Conservation (phyloP, 352 stramenopile species). For the Pilasporangium apinafurcum region DNA sequence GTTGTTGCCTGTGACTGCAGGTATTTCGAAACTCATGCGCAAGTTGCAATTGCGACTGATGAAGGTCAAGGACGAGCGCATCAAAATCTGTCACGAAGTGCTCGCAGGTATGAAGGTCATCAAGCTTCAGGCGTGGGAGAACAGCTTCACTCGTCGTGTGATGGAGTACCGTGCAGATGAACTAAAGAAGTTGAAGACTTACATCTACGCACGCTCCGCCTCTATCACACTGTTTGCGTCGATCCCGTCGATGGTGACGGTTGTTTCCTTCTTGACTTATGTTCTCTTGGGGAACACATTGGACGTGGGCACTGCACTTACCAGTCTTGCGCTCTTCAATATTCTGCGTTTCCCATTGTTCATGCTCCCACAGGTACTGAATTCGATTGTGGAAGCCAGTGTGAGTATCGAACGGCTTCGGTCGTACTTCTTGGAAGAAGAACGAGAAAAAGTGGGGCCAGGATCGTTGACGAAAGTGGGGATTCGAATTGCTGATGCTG, state of each 20-base stretch:
- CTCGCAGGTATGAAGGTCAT: conserved; percentile 94
- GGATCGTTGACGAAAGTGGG: conserved; percentile 64
- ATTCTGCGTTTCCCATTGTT: conserved; percentile 97
- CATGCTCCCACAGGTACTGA: conserved; percentile 95
- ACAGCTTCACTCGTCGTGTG: conserved; percentile 60
- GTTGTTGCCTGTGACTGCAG: conserved; percentile 88
- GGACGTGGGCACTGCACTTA: conserved; percentile 43
- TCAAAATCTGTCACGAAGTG: conserved; percentile 95
- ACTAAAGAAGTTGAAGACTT: conserved; percentile 66
- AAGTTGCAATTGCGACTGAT: conserved; percentile 86
- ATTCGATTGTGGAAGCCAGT: conserved; percentile 89
- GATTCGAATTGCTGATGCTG: conserved; percentile 28
- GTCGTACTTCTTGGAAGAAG: conserved; percentile 48
- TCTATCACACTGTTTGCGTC: conserved; percentile 52
- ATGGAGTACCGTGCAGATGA: conserved; percentile 66
- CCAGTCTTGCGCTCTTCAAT: conserved; percentile 57
- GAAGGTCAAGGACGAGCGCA: conserved; percentile 90
- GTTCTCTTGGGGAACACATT: conserved; percentile 50
- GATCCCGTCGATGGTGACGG: conserved; percentile 39
- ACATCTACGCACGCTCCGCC: conserved; percentile 26
- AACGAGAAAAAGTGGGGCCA: conserved; percentile 56
- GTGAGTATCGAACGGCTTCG: conserved; percentile 57
- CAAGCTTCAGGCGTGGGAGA: conserved; percentile 97
- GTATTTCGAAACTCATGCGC: conserved; percentile 87
- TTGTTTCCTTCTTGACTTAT: conserved; percentile 46